phyloP scores from a whole-genome alignment of 768 basidiomycete genomes.

The Tulasnella sp. region DNA sequence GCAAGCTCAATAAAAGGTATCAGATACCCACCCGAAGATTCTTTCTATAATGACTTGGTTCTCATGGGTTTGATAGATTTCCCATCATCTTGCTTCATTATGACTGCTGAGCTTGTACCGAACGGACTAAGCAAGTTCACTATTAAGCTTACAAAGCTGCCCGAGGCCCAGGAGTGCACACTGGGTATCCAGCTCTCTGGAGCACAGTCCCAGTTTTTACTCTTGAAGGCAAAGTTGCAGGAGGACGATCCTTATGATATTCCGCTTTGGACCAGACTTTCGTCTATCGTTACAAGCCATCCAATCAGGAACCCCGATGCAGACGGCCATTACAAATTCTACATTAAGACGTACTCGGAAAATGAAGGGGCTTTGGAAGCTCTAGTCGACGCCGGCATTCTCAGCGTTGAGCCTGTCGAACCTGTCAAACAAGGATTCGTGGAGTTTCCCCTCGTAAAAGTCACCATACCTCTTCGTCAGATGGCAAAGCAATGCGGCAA shows the following conservation, averaged over 20 bases:
- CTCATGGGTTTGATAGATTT: too few species aligned
- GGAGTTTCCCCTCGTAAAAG: constrained; percentile 15
- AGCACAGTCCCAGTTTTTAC: not conserved
- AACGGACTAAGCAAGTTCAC: not conserved
- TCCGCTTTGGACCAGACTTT: constrained; percentile 2
- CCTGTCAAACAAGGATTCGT: constrained; percentile 17
- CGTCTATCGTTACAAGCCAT: not conserved
- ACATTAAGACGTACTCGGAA: constrained; percentile 19
- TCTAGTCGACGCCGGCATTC: constrained; percentile 11
- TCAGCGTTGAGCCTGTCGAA: constrained; percentile 9
- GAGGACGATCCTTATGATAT: not conserved
- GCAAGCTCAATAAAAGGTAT: too few species aligned
- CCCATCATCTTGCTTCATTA: too few species aligned
- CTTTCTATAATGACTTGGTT: too few species aligned
- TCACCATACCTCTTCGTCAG: constrained; percentile 12
- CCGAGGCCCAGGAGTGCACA: not conserved
- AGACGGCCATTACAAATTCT: not conserved
- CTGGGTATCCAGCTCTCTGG: not conserved
- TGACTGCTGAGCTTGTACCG: not conserved
- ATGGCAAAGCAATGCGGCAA: constrained; percentile 14
- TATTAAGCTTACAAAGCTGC: not conserved
- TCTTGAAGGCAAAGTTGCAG: not conserved
- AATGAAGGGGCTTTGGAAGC: constrained; percentile 14
- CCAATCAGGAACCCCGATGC: not conserved
- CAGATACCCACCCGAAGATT: too few species aligned